Evolutionary conservation across 2,329 filamentous ascomycete genomes (phyloP).

Genomic region (Botryosphaeria agaves): DNA sequence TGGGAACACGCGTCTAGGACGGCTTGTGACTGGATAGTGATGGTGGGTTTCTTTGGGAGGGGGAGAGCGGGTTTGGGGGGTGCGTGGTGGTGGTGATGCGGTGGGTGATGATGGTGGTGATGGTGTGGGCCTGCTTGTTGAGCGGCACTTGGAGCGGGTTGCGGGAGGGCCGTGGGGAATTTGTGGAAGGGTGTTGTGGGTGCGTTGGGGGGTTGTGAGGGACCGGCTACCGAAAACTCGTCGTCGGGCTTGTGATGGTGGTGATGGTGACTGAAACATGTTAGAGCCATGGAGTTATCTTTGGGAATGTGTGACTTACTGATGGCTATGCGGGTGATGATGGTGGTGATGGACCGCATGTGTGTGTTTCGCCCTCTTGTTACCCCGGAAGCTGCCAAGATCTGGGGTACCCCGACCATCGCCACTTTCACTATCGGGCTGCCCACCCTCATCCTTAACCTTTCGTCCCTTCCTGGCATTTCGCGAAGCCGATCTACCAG

Average conservation of each 20-base stretch:
- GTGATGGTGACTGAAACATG: conserved; percentile 26
- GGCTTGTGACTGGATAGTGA: conserved; percentile 48
- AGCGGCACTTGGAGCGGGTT: conserved; percentile 12
- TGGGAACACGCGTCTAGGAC: conserved; percentile 56
- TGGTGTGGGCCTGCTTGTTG: conserved; percentile 16
- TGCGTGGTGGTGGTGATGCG: conserved; percentile 20
- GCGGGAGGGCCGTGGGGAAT: conserved; percentile 14
- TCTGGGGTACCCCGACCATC: conserved; percentile 44
- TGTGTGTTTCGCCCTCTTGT: conserved; percentile 41
- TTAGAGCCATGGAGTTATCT: conserved; percentile 7
- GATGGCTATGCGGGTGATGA: conserved; percentile 31
- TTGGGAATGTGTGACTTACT: conserved; percentile 23
- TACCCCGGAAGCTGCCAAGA: conserved; percentile 40
- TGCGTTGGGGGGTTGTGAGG: conserved; percentile 13
- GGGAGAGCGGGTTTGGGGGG: conserved; percentile 8
- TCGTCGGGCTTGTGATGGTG: conserved; percentile 37
- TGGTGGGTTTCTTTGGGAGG: conserved; percentile 41
- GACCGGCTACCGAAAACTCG: conserved; percentile 14
- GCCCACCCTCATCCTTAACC: conserved; percentile 56
- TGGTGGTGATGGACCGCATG: conserved; percentile 43
- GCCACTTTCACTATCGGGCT: conserved; percentile 47
- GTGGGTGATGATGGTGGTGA: conserved; percentile 16
- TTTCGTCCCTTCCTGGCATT: conserved; percentile 46
- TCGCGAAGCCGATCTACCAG: conserved; percentile 24
- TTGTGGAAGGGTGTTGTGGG: conserved; percentile 25